Base-by-base conservation (phyloP, 768 basidiomycete genomes). In the Filobasidium floriforme region DNA sequence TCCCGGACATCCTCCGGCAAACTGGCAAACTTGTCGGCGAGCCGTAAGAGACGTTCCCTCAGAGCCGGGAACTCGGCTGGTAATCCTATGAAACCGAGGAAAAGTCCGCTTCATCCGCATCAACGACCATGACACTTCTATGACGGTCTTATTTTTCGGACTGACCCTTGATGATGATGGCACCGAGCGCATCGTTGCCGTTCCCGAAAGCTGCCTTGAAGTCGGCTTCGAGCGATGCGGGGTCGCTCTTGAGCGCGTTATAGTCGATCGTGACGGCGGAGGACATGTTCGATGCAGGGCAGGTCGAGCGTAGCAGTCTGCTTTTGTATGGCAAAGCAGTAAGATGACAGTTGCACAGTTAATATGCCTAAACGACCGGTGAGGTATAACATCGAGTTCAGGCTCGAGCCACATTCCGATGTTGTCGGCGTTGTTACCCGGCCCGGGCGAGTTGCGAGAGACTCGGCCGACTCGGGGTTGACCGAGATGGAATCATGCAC, bases 11-110 rank as follows among this genome's bases (percentile, higher is more conserved):
- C 73, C 63, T 88, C 86, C 32, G 88, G 85, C 11, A 94, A 81
- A 26, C 82, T 81, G 0, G 89, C 87, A 75, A 97, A 92, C 32
- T 82, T 80, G 79, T 90, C 85, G 4, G 89, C 85, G 52, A 91
- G 81, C 69, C 82, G 85, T 63, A 99, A 83, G 41, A 97, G 80
- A 29, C 84, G 81, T 72, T 88, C 85, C 43, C 96, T 82, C 63
- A 89, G 84, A 1, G 70, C 63, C 11, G 77, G 72, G 72, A 89
- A 99, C 49, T 80, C 80, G 3, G 76, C 70, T 0, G 93, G 96
- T 37, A 99, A 81, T 80, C 92, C 91, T 70, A 84, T 9, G 32
- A 9, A 9, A 4, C 9, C 32, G 32, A 37, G 32, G 1, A 32
- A 12, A 12, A 52, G 15, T 14, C 10, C 46, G 43, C 0, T 29